Evolutionary conservation across 148 eudicot genomes (phyloP).

Genomic region (Camellia lanceoleosa): DNA sequence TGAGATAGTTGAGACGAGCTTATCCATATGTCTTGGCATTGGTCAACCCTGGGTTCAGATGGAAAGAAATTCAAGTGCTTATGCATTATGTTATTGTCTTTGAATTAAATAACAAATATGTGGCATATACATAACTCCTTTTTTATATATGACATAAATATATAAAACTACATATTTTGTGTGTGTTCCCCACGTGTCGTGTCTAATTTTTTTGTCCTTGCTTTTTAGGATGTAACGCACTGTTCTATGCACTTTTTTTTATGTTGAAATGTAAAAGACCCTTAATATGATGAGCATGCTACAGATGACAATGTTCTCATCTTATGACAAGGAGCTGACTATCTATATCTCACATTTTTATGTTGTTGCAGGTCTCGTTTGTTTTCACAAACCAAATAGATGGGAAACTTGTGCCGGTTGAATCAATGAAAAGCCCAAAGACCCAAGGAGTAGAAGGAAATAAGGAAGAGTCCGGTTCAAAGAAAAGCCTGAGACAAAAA

Average conservation of each 20-base stretch:
- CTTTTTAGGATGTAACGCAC: background rate
- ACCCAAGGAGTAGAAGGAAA: slow-evolving; percentile 21
- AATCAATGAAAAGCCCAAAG: slow-evolving; percentile 47
- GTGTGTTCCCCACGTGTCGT: too few relatives aligned
- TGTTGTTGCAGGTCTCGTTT: slow-evolving; percentile 71
- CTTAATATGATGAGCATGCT: background rate
- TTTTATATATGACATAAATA: too few relatives aligned
- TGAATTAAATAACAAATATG: too few relatives aligned
- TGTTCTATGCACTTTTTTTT: background rate
- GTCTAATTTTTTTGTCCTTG: too few relatives aligned
- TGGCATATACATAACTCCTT: too few relatives aligned
- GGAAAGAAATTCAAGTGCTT: background rate
- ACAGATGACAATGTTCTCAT: background rate
- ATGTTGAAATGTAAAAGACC: background rate
- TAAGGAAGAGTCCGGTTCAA: slow-evolving; percentile 18
- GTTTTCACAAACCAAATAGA: slow-evolving; percentile 89
- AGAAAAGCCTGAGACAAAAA: slow-evolving; percentile 23
- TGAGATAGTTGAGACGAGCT: background rate
- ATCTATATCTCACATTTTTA: background rate
- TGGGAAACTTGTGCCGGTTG: slow-evolving; percentile 90
- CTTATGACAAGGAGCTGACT: background rate
- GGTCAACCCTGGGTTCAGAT: background rate
- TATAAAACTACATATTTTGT: too few relatives aligned
- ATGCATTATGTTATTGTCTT: too few relatives aligned
- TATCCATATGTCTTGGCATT: background rate